These are phyloP conservation scores for Chamaenerion angustifolium DNA, from an alignment of 345 rosid genomes.

Conservation along the genomic window DNA sequence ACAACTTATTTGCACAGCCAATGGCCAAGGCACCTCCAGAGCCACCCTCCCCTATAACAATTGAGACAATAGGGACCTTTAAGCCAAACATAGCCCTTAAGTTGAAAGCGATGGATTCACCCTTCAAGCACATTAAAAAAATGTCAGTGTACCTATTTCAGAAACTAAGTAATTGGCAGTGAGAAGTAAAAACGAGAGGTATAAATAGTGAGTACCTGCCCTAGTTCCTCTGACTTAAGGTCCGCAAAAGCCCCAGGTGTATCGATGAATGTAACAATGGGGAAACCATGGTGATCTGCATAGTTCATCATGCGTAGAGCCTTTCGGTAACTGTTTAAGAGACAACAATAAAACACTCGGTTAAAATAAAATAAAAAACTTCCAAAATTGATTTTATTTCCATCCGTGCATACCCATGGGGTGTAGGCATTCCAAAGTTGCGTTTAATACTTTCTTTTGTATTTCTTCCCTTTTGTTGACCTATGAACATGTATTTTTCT, in stretches of 20 bases:
- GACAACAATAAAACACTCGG: neutral
- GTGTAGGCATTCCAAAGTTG: constrained; percentile 99
- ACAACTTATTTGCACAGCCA: constrained; percentile 81
- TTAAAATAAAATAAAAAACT: neutral
- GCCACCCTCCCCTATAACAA: constrained; percentile 98
- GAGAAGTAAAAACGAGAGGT: neutral
- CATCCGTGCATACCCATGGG: constrained; percentile 64
- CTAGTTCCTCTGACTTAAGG: constrained; percentile 29
- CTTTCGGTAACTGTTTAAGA: constrained; percentile 17
- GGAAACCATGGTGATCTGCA: constrained; percentile 27
- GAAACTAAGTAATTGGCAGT: neutral
- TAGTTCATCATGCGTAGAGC: constrained; percentile 20
- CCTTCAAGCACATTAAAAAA: constrained; percentile 30
- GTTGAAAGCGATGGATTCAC: constrained; percentile 94
- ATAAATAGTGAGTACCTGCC: constrained; percentile 13
- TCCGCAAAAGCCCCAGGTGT: constrained; percentile 35
- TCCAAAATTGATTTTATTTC: neutral
- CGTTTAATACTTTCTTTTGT: constrained; percentile 90
- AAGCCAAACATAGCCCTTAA: constrained; percentile 93
- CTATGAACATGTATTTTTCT: constrained; percentile 75
- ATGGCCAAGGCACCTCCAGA: constrained; percentile 99
- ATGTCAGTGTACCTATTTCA: constrained; percentile 8
- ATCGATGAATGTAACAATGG: constrained; percentile 20
- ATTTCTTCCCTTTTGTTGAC: constrained; percentile 99
- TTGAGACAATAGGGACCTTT: constrained; percentile 85